Conservation (phyloP, 495 filamentous ascomycete genomes). For the Xylaria curta region DNA sequence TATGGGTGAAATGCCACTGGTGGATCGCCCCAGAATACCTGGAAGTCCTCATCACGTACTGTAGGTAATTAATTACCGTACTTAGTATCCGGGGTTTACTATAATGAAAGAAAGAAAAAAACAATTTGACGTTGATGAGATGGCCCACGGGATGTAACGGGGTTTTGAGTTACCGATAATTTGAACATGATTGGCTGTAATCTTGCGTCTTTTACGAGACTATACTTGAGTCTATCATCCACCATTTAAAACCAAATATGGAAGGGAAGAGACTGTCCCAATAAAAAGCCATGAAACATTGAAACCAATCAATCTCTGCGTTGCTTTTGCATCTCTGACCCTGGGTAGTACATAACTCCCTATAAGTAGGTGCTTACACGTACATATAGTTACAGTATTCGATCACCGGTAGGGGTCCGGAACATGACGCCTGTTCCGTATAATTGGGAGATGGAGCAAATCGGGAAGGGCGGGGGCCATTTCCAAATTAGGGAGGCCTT, state of each 20-base stretch:
- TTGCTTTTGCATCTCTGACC: neutral
- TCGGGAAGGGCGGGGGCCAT: conserved; percentile 7
- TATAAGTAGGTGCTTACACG: neutral
- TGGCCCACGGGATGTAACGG: neutral
- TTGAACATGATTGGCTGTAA: conserved; percentile 2
- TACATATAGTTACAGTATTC: neutral
- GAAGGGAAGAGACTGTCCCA: neutral
- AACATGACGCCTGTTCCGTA: neutral
- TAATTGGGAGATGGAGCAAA: neutral
- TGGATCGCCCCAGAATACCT: neutral
- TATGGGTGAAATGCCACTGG: neutral
- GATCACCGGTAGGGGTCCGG: neutral
- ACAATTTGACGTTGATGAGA: neutral
- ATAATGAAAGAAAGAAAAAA: neutral
- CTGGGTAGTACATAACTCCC: neutral
- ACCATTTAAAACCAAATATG: neutral
- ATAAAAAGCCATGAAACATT: neutral
- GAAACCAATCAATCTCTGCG: neutral
- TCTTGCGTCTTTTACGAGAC: neutral
- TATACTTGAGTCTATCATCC: neutral
- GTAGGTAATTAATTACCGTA: neutral
- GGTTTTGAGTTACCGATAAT: neutral
- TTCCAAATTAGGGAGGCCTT: conserved; percentile 7
- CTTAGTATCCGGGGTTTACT: neutral
- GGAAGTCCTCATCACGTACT: neutral